A percentile compares a stretch with the other conserved stretches of the same genome.
These are phyloP conservation scores for Cinchona pubescens DNA, from an alignment of 257 asterid genomes.

Conservation along the genomic window DNA sequence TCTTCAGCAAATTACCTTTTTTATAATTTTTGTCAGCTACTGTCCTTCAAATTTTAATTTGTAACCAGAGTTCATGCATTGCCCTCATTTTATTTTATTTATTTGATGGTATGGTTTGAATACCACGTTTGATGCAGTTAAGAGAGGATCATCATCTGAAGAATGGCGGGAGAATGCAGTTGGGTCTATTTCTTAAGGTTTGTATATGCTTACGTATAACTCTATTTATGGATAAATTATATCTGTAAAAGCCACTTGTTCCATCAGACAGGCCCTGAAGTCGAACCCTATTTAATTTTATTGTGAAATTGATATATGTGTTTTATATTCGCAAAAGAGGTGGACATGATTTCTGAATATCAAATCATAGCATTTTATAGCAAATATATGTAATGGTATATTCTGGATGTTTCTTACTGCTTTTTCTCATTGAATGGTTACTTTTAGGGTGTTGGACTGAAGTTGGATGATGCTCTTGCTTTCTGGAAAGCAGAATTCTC, in stretches of 20 bases:
- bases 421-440: neutral
- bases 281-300: neutral
- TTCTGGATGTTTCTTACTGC: neutral
- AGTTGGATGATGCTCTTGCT: conserved; percentile 96
- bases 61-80: neutral
- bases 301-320: neutral
- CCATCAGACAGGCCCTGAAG: neutral
- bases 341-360: neutral
- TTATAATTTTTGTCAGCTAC: neutral
- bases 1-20: neutral
- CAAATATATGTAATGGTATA: neutral
- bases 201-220: neutral
- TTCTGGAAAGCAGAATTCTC: conserved; percentile 97
- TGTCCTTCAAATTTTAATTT: neutral
- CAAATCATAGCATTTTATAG: neutral
- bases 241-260: neutral
- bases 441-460: conserved; percentile 84
- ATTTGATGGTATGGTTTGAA: neutral
- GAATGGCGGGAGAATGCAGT: conserved; percentile 96
- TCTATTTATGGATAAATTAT: neutral
- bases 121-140: conserved; percentile 51
- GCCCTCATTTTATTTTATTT: neutral
- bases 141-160: conserved; percentile 98
- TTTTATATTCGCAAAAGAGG: too few species aligned
- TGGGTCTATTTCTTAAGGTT: conserved; percentile 96